These are phyloP conservation scores for Verticillium tricorpus DNA, from an alignment of 2,329 filamentous ascomycete genomes.

Conservation along the genomic window DNA sequence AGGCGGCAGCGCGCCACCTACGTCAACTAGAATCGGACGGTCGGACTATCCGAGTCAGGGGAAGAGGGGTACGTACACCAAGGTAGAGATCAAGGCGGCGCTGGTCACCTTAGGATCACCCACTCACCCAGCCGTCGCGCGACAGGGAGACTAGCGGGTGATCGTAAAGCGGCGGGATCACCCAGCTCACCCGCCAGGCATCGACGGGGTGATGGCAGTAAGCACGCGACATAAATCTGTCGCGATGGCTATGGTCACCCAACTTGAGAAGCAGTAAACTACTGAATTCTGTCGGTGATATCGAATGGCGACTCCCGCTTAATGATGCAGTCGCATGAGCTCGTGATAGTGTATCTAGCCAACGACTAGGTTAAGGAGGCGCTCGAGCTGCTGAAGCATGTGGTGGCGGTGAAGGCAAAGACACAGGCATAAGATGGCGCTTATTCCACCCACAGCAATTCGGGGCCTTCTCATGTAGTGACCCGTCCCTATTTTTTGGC, in stretches of 20 bases:
- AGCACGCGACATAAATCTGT: background rate
- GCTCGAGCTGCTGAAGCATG: conserved; percentile 1
- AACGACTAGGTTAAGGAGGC: conserved; percentile 1
- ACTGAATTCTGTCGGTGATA: too few species aligned
- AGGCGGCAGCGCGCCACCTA: background rate
- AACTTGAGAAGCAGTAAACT: too few species aligned
- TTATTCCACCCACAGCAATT: too few species aligned
- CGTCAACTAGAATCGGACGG: background rate
- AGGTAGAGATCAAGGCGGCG: background rate
- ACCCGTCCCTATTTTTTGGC: too few species aligned
- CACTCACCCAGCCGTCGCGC: background rate
- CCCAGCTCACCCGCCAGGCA: background rate
- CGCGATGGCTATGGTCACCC: background rate
- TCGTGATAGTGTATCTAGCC: conserved; percentile 2
- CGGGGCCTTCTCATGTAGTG: too few species aligned
- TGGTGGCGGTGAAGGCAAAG: background rate
- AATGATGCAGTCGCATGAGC: background rate
- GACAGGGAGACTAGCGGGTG: background rate
- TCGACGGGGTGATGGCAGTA: background rate
- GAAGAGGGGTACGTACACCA: background rate
- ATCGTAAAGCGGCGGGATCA: conserved; percentile 1
- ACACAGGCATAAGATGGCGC: too few species aligned
- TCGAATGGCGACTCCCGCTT: too few species aligned
- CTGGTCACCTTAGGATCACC: background rate
- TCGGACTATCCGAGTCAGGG: background rate